Base-by-base conservation (phyloP, 805 yeast species). In the Metschnikowia similis region DNA sequence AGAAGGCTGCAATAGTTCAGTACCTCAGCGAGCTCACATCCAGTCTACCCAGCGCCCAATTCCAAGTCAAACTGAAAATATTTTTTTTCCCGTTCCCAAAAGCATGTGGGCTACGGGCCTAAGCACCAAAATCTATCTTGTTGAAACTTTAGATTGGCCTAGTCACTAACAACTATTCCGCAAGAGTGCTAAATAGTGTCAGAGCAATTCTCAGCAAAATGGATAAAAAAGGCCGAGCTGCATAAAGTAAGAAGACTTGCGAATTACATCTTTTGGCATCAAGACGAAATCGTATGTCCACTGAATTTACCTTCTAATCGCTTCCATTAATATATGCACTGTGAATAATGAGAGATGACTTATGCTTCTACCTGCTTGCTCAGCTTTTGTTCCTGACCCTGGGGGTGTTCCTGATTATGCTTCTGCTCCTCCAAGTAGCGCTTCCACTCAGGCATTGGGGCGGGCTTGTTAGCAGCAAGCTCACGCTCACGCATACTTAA, bases 401-500 rank as follows among this genome's bases (percentile, higher is more conserved):
- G 44, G 11, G 32, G 16, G n/a, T 35, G 32, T 14, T 35, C 35
- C 17, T 31, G 31, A 14, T 44, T 31, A 9, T 31, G 36, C 38
- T 45, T 48, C 47, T 59, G 64, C 53, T 66, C 67, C 11, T 60
- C 58, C 47, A 70, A 55, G 43, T 60, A 58, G 47, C 60, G 59
- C 59, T 62, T 67, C 74, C 74, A 69, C 53, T 67, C 71, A 2
- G 74, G 72, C 40, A 68, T 60, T 44, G 67, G 67, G 4, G 63
- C 55, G 4, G 74, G 74, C 51, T 60, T 63, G 13, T 52, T 40
- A 48, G 71, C 65, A 31, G 66, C 79, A 56, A 79, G 66, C 56
- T 81, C 77, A 55, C 79, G 82, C 58, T 85, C 89, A 55, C 81
- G 84, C 68, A 83, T 77, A 41, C 84, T 75, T 56, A 84, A 69